Base-by-base conservation (phyloP, 148 eudicot genomes). In the Agrostemma githago region DNA sequence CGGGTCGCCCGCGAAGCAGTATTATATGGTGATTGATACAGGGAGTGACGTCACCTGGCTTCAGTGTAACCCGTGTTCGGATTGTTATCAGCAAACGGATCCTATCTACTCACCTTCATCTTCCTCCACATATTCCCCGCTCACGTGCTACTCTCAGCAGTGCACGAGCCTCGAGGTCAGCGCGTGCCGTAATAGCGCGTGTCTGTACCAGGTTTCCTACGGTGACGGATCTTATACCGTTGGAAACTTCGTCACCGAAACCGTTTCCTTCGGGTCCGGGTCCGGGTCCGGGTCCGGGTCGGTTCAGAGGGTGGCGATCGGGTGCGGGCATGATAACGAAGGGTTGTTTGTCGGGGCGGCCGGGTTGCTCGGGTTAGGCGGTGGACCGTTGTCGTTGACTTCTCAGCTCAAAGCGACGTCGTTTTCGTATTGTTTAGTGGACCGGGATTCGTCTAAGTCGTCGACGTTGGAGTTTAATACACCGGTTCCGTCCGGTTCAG, bases 11-110 rank as follows among this genome's bases (percentile, higher is more conserved):
- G 77, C 75, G 4, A 77, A 70, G 17, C 69, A 80, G 10, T 86
- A 46, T 48, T 89, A 71, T 78, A 82, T 89, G 92, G 91, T 85
- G 0, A 69, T 88, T 5, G 97, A 93, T 64, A 91, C 91, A 0
- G 98, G 98, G 4, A 89, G 94, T 67, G 98, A 93, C 78, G 63
- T 91, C 78, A 93, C 72, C 78, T 93, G 98, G 98, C 76, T 93
- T 46, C 98, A 93, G 17, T 91, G 97, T 72, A 54, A 78, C 9
- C 97, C 98, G 5, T 93, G 98, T 71, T 2, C 43, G 10, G 89
- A 84, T 57, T 93, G 98, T 46, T 93, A 93, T 84, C 83, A 84
- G 6, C 98, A 93, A 34, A 19, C 88, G 12, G 95, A 87, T 83
- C 91, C 97, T 3, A 53, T 93, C 0, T 93, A 70, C 77, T 7